Conservation (phyloP, 331 rosid species). For the Quercus lobata region DNA sequence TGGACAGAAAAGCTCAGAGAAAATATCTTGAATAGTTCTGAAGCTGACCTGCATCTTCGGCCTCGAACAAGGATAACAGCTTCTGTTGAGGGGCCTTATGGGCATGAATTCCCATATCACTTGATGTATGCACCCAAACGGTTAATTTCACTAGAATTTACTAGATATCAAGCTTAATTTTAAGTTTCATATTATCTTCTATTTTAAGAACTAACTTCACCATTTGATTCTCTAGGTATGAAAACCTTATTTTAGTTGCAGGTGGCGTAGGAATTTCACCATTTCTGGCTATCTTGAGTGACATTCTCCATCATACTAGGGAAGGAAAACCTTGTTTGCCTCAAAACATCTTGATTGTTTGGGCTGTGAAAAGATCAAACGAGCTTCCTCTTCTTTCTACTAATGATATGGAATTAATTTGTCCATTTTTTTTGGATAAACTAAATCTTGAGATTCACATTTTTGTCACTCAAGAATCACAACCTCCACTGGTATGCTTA, state of each 20-base stretch:
- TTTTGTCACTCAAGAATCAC: conserved; percentile 75
- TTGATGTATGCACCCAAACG: conserved; percentile 38
- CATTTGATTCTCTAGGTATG: conserved; percentile 54
- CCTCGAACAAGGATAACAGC: conserved; percentile 41
- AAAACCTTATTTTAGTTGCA: conserved; percentile 77
- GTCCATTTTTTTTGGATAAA: conserved; percentile 54
- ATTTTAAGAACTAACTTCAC: conserved; percentile 7
- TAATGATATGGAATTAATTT: conserved; percentile 64
- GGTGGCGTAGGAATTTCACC: conserved; percentile 97
- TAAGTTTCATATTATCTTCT: not conserved
- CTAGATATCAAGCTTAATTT: not conserved
- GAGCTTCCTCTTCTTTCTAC: conserved; percentile 80
- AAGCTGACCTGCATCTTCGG: conserved; percentile 15
- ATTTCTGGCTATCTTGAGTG: conserved; percentile 86
- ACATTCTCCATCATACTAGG: conserved; percentile 65
- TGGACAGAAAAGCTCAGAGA: conserved; percentile 67
- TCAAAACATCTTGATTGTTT: conserved; percentile 55
- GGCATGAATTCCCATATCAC: conserved; percentile 86
- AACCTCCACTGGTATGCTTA: conserved; percentile 68
- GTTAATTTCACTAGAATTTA: not conserved
- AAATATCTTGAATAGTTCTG: conserved; percentile 29
- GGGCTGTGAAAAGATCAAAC: conserved; percentile 77
- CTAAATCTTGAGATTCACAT: conserved; percentile 52
- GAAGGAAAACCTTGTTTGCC: conserved; percentile 75
- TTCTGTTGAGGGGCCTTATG: conserved; percentile 94